Base-by-base conservation (phyloP, 371 early-diverging fungal species). In the Actinomortierella wolfii region DNA sequence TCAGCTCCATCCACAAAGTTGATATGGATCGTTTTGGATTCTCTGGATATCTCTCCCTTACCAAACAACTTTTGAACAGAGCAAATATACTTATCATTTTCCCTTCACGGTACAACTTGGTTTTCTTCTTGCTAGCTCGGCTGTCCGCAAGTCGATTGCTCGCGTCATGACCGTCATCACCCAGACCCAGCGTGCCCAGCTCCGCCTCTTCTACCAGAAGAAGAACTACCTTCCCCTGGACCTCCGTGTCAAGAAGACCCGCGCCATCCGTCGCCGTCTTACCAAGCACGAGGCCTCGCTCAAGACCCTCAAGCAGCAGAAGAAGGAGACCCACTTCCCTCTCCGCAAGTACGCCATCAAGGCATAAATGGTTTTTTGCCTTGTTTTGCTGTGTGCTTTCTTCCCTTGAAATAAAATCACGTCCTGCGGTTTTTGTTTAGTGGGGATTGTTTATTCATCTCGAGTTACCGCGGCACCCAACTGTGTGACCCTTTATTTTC, bases 221-320 rank as follows among this genome's bases (percentile, higher is more conserved):
- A 94, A 93, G 87, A 96, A 95, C 89, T 90, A 90, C 87, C 64
- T 86, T 43, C 97, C 97, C 64, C 81, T 93, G 64, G 96, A 96
- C 79, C 89, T 97, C 81, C 93, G 96, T 71, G 82, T 80, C 81
- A 97, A 97, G 92, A 92, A 93, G 91, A 97, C 97, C 68, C 92
- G 97, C 71, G 97, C 97, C 68, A 91, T 96, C 82, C 95, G 97
- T 61, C 93, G 97, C 68, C 90, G 89, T 59, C 83, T 97, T 82
- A 93, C 95, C 82, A 77, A 81, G 74, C 58, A 71, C 64, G 93
- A 95, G 83, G 78, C 78, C 53, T 69, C 83, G 57, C 66, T 75
- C 71, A 90, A 88, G 88, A 89, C 90, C 51, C 68, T 86, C 57
- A 86, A 86, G 81, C 89, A 92, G 79, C 77, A 80, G 64, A 94